Base-by-base conservation (phyloP, 192 early-diverging fungal genomes). In the Coemansia sp. region DNA sequence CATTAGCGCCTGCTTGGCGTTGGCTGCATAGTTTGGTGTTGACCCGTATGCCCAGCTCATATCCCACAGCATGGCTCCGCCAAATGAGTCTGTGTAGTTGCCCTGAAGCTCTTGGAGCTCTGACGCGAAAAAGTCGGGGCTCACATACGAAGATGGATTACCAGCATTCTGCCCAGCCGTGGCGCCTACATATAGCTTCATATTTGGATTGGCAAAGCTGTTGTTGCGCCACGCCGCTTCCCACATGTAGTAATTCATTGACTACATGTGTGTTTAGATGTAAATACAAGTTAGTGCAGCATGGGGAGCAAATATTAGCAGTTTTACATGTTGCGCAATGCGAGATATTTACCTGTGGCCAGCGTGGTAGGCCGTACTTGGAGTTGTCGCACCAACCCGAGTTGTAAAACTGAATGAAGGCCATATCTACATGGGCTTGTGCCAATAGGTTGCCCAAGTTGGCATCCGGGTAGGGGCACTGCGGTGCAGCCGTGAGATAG, bases 351-450 rank as follows among this genome's bases (percentile, higher is more conserved):
- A 70, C 78, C 70, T 80, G 74, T 69, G 83, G 72, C 73, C 71
- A 77, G 32, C 42, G 68, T 11, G 70, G 78, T 57, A 88, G 58
- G 2, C 79, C 79, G 30, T 70, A 81, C 37, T 81, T 81, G 21
- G 79, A 81, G 39, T 85, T 78, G 37, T 86, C 82, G 43, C 86
- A 85, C 76, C 89, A 90, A 9, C 86, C 86, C 67, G 88, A 89
- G 80, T 93, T 93, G 82, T 93, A 93, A 40, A 91, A 93, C 76
- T 93, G 91, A 7, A 93, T 86, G 68, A 87, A 90, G 3, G 91
- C 77, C 88, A 91, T 85, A 60, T 90, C 89, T 3, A 89, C 70
- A 46, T 88, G 87, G 8, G 90, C 82, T 11, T 84, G 66, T 16
- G 87, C 70, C 32, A 91, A 61, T 11, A 87, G 69, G 2, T 73